Percentiles rank a stretch among this genome's conserved stretches.
Evolutionary conservation across 2,329 filamentous ascomycete genomes (phyloP).

Genomic region (Aphanoascus verrucosus): DNA sequence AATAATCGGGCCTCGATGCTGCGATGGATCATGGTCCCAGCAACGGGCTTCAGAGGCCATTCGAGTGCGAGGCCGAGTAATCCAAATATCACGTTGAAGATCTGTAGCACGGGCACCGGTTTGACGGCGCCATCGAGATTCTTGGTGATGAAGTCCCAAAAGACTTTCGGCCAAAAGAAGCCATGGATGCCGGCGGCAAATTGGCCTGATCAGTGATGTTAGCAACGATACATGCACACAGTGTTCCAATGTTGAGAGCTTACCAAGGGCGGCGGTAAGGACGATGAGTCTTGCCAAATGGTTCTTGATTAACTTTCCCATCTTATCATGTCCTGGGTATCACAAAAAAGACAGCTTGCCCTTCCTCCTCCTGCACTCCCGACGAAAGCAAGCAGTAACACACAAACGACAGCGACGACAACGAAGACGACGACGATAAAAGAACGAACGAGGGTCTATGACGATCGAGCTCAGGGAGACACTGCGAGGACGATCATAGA

Average conservation of each 20-base stretch:
- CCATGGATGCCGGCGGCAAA: conserved; percentile 68
- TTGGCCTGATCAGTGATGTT: conserved; percentile 54
- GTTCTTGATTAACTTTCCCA: conserved; percentile 99
- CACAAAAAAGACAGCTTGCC: neutral
- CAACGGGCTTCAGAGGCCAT: conserved; percentile 72
- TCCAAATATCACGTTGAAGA: conserved; percentile 76
- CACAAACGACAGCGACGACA: neutral
- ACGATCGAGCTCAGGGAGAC: neutral
- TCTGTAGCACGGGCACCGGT: conserved; percentile 78
- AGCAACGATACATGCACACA: neutral
- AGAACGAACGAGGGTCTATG: no score
- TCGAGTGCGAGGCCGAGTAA: conserved; percentile 73
- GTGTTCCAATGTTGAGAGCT: conserved; percentile 17
- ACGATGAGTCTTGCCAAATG: conserved; percentile 95
- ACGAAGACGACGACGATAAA: neutral
- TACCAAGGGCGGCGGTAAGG: conserved; percentile 71
- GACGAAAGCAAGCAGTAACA: neutral
- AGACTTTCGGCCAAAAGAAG: conserved; percentile 98
- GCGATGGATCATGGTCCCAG: conserved; percentile 67
- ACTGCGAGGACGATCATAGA: neutral
- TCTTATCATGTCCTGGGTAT: conserved; percentile 30
- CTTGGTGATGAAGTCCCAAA: conserved; percentile 93
- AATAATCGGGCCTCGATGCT: conserved; percentile 79
- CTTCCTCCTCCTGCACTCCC: conserved; percentile 2
- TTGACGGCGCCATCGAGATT: conserved; percentile 78